Percentiles rank a stretch among this genome's conserved stretches.
Conservation (phyloP, 2,329 filamentous ascomycete species). For the Emericellopsis atlantica region DNA sequence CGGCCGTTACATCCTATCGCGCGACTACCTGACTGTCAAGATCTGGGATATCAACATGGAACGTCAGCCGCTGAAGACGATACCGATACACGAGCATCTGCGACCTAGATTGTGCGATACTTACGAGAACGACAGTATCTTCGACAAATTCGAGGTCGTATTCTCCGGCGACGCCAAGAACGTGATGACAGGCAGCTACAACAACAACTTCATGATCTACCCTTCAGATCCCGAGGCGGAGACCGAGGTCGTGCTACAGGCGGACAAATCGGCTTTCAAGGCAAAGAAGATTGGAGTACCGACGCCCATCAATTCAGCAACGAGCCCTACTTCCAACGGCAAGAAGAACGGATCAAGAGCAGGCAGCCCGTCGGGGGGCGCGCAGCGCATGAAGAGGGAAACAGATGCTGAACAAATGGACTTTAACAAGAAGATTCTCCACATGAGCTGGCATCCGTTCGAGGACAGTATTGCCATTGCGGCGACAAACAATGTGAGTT, state of each 20-base stretch:
- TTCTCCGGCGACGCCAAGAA: slow-evolving; percentile 98
- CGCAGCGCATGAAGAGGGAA: slow-evolving; percentile 93
- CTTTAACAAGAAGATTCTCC: slow-evolving; percentile 99
- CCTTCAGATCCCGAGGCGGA: slow-evolving; percentile 93
- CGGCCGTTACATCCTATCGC: slow-evolving; percentile 90
- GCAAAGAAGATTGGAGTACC: slow-evolving; percentile 98
- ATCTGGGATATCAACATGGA: slow-evolving; percentile 99
- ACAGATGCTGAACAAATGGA: slow-evolving; percentile 99
- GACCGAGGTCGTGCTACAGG: slow-evolving; percentile 92
- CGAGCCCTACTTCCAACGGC: slow-evolving; percentile 56
- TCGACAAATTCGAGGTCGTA: slow-evolving; percentile 98
- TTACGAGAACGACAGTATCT: slow-evolving; percentile 98
- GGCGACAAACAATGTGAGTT: slow-evolving; percentile 94
- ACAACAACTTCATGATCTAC: slow-evolving; percentile 99
- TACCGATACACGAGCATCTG: slow-evolving; percentile 95
- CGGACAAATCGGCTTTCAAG: slow-evolving; percentile 98
- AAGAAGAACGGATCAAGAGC: slow-evolving; percentile 87
- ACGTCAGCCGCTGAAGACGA: slow-evolving; percentile 91
- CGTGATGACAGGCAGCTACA: slow-evolving; percentile 99
- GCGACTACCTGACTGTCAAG: slow-evolving; percentile 97
- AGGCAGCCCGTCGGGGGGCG: slow-evolving; percentile 68
- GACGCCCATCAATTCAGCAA: slow-evolving; percentile 81
- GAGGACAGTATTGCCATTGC: slow-evolving; percentile 99
- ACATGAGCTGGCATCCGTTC: slow-evolving; percentile 99
- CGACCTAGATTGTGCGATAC: slow-evolving; percentile 91